Evolutionary conservation across 2,329 filamentous ascomycete genomes (phyloP).

Genomic region (Calonectria ilicicola): DNA sequence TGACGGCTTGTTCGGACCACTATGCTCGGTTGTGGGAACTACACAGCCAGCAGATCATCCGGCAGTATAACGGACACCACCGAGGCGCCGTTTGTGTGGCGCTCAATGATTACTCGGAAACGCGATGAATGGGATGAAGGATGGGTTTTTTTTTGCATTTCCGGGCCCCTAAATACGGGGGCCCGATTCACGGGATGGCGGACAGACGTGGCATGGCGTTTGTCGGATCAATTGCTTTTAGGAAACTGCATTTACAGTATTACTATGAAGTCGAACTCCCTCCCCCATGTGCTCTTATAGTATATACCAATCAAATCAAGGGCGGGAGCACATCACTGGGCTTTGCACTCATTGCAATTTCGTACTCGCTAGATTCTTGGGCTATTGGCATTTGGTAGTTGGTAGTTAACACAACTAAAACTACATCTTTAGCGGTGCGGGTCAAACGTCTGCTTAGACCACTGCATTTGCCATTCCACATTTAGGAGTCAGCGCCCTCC

Average conservation of each 20-base stretch:
- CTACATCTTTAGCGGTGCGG: neutral
- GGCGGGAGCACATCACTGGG: neutral
- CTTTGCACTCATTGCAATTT: neutral
- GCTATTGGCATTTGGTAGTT: neutral
- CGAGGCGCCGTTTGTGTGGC: constrained; percentile 92
- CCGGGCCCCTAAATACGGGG: neutral
- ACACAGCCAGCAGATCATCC: constrained; percentile 85
- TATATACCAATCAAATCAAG: neutral
- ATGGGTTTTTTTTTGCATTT: neutral
- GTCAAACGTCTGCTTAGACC: neutral
- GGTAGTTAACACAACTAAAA: too few species aligned
- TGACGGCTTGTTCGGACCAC: constrained; percentile 93
- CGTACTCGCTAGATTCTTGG: neutral
- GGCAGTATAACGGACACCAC: constrained; percentile 96
- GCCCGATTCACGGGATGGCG: neutral
- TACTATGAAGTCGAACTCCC: neutral
- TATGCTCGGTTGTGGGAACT: constrained; percentile 95
- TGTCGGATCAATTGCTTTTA: constrained; percentile 31
- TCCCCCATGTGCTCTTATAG: neutral
- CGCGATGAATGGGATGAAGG: constrained; percentile 48
- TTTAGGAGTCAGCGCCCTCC: constrained; percentile 12
- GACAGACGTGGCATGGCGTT: constrained; percentile 27
- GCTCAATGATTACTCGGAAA: constrained; percentile 84
- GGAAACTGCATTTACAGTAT: neutral
- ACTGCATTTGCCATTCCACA: neutral